Percentiles rank a stretch among this genome's conserved stretches.
phyloP scores from a whole-genome alignment of 306 rosid species.

The Carpinus fangiana region DNA sequence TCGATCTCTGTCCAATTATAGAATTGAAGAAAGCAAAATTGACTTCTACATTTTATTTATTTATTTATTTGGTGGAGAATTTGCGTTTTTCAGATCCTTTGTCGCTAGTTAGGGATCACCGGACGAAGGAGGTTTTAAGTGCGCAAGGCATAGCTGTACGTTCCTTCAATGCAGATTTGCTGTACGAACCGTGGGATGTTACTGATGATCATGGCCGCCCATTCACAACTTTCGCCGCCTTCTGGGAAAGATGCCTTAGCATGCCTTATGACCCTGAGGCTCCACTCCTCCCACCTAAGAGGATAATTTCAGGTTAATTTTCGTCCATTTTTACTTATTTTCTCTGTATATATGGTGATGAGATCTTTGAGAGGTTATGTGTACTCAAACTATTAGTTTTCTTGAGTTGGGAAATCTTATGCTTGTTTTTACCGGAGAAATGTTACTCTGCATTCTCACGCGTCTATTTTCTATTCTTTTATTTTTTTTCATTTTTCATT shows the following conservation, averaged over 20 bases:
- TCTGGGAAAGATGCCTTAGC: slow-evolving; percentile 98
- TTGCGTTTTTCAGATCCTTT: slow-evolving; percentile 72
- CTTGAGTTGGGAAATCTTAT: not conserved
- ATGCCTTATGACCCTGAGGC: slow-evolving; percentile 98
- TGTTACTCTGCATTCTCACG: too few relatives aligned
- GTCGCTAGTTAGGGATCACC: slow-evolving; percentile 90
- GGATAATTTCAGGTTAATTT: slow-evolving; percentile 77
- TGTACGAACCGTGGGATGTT: slow-evolving; percentile 99
- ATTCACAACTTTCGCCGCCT: slow-evolving; percentile 79
- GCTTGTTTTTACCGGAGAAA: not conserved
- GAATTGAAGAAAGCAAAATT: slow-evolving; percentile 14
- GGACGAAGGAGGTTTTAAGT: slow-evolving; percentile 78
- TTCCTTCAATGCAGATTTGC: slow-evolving; percentile 87
- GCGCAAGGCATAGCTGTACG: slow-evolving; percentile 81
- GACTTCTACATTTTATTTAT: slow-evolving; percentile 11
- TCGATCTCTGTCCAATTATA: not conserved
- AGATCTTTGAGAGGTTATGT: not conserved
- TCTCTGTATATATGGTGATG: not conserved
- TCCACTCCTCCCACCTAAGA: slow-evolving; percentile 97
- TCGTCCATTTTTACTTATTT: slow-evolving; percentile 1
- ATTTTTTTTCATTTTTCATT: too few relatives aligned
- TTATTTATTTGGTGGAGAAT: slow-evolving; percentile 12
- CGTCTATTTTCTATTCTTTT: too few relatives aligned
- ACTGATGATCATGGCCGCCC: slow-evolving; percentile 78
- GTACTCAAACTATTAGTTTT: not conserved